Conservation (phyloP, 75 land plant species). For the Cupressus sempervirens region DNA sequence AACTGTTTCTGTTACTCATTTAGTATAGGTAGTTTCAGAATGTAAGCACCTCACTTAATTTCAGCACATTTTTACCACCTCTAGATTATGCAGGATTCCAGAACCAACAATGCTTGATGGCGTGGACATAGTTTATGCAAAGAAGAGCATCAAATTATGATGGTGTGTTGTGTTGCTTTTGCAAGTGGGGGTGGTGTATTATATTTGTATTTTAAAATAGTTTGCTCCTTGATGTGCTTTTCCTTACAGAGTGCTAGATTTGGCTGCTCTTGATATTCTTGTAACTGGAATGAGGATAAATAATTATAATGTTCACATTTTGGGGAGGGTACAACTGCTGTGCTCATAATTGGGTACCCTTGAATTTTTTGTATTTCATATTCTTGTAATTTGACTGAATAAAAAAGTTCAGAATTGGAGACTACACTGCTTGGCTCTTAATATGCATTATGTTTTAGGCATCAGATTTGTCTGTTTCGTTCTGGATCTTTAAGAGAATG, state of each 20-base stretch:
- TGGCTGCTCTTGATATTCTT: not conserved
- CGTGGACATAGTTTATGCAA: constrained; percentile 1
- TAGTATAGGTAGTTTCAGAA: not conserved
- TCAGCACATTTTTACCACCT: not conserved
- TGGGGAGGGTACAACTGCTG: not conserved
- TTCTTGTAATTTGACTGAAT: not conserved
- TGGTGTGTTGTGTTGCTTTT: constrained; percentile 2
- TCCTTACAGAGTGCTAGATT: not conserved
- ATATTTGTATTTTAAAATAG: not conserved
- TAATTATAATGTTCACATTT: not conserved
- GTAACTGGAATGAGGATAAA: not conserved
- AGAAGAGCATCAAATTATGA: not conserved
- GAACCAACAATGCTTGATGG: not conserved
- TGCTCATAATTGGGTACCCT: not conserved
- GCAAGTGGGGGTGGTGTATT: not conserved
- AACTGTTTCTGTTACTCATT: not conserved
- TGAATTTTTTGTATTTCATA: not conserved
- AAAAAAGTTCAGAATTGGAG: not conserved
- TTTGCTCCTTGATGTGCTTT: constrained; percentile 1
- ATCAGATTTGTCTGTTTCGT: not conserved
- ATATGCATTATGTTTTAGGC: not conserved
- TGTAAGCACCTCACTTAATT: not conserved
- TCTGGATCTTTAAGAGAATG: not conserved
- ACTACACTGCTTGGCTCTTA: not conserved
- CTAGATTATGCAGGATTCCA: not conserved